A percentile compares a stretch with the other conserved stretches of the same genome.
Evolutionary conservation across 164 flowering plant genomes (phyloP).

Genomic region (Liriodendron chinense): DNA sequence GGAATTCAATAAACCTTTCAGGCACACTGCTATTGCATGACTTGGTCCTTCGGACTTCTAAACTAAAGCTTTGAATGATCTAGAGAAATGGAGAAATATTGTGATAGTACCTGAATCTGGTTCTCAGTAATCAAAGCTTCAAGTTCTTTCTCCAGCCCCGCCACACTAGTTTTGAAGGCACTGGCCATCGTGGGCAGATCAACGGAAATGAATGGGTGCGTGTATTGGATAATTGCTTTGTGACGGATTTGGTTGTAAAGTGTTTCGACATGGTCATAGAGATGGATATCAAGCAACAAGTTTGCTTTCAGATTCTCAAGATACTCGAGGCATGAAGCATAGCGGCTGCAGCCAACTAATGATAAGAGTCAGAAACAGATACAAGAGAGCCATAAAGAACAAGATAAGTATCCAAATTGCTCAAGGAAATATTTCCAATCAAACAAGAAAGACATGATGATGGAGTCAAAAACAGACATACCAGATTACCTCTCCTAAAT

Average conservation of each 20-base stretch:
- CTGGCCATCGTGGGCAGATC: slow-evolving; percentile 92
- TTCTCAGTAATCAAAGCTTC: slow-evolving; percentile 89
- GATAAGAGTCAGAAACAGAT: neutral
- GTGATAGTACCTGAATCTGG: slow-evolving; percentile 74
- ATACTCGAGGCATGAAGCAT: slow-evolving; percentile 89
- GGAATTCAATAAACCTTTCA: too few relatives aligned
- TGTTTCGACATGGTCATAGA: slow-evolving; percentile 88
- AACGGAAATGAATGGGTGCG: slow-evolving; percentile 93
- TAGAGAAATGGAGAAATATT: neutral
- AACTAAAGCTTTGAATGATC: neutral
- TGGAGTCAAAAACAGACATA: too few relatives aligned
- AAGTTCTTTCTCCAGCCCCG: slow-evolving; percentile 89
- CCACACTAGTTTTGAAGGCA: slow-evolving; percentile 86
- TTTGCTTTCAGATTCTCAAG: slow-evolving; percentile 84
- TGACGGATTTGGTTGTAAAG: slow-evolving; percentile 83
- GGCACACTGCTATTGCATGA: too few relatives aligned
- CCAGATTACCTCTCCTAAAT: too few relatives aligned
- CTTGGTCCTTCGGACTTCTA: too few relatives aligned
- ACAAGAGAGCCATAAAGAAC: neutral
- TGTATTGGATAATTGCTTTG: slow-evolving; percentile 96
- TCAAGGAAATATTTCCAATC: too few relatives aligned
- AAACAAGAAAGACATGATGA: too few relatives aligned
- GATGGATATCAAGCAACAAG: slow-evolving; percentile 85
- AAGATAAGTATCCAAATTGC: neutral
- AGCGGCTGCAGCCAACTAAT: slow-evolving; percentile 57